Percentiles rank a stretch among this genome's conserved stretches.
Conservation (phyloP, 768 basidiomycete genomes). For the Lepiota venenata region DNA sequence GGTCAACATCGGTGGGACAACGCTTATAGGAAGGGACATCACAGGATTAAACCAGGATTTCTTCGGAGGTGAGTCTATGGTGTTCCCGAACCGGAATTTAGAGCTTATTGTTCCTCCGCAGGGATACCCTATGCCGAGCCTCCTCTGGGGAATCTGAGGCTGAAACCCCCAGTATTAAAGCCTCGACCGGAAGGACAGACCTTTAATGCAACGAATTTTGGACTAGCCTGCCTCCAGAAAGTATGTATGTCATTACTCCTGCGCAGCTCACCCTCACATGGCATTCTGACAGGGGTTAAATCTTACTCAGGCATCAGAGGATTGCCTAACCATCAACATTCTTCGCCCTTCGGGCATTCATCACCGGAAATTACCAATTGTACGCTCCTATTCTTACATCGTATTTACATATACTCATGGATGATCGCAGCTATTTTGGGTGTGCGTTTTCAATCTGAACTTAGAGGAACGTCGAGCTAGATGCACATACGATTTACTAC, state of each 20-base stretch:
- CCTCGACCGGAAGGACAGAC: conserved; percentile 27
- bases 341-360: conserved; percentile 41
- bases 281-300: conserved; percentile 23
- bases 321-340: conserved; percentile 58
- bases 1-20: conserved; percentile 35
- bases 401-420: not conserved
- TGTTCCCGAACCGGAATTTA: not conserved
- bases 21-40: conserved; percentile 32
- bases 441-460: conserved; percentile 19
- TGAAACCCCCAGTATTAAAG: conserved; percentile 43
- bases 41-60: conserved; percentile 37
- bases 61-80: conserved; percentile 36
- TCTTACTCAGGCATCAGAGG: conserved; percentile 43
- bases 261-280: not conserved
- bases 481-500: not conserved
- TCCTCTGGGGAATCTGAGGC: conserved; percentile 44
- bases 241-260: conserved; percentile 21
- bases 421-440: conserved; percentile 33
- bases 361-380: conserved; percentile 32
- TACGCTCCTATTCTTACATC: conserved; percentile 16
- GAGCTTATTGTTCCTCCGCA: conserved; percentile 15
- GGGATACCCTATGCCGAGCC: conserved; percentile 56
- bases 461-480: not conserved
- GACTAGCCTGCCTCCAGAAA: conserved; percentile 45
- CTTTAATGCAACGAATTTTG: conserved; percentile 46